phyloP scores from a whole-genome alignment of 176 grass and related monocot genomes.

The Musa acuminata region DNA sequence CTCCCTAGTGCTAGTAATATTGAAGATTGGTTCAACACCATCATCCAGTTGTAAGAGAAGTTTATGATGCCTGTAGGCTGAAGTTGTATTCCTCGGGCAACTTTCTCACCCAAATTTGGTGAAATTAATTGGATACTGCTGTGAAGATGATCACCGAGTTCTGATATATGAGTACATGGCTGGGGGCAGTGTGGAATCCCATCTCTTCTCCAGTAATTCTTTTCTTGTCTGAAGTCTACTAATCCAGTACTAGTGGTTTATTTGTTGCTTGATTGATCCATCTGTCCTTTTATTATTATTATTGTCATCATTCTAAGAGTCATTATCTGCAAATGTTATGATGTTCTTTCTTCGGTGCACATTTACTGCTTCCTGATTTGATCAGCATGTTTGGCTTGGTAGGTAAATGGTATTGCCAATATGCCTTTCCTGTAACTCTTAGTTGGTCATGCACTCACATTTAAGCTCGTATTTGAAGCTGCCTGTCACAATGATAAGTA shows the following conservation, averaged over 20 bases:
- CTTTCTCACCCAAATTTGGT: constrained; percentile 20
- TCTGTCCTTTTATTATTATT: background rate
- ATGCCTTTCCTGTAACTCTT: too few species aligned
- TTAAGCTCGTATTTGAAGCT: too few species aligned
- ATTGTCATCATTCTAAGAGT: background rate
- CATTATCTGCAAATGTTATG: background rate
- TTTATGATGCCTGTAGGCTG: constrained; percentile 1
- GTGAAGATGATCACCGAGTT: constrained; percentile 15
- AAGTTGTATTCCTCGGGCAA: constrained; percentile 17
- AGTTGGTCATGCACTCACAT: too few species aligned
- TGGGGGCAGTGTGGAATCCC: constrained; percentile 5
- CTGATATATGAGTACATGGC: constrained; percentile 18
- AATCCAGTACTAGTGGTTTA: background rate
- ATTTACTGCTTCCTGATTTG: too few species aligned
- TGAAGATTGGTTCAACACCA: background rate
- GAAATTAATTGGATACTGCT: constrained; percentile 20
- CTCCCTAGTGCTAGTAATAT: background rate
- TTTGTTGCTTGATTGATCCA: background rate
- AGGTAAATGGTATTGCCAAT: too few species aligned
- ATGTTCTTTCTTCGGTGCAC: too few species aligned
- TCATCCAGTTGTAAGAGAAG: background rate
- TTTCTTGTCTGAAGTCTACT: background rate
- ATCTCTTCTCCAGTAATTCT: constrained; percentile 10
- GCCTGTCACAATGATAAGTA: too few species aligned
- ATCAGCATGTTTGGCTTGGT: too few species aligned